Evolutionary conservation across 1,284 basidiomycete genomes (phyloP).

Genomic region (Ceratobasidium papillatum): DNA sequence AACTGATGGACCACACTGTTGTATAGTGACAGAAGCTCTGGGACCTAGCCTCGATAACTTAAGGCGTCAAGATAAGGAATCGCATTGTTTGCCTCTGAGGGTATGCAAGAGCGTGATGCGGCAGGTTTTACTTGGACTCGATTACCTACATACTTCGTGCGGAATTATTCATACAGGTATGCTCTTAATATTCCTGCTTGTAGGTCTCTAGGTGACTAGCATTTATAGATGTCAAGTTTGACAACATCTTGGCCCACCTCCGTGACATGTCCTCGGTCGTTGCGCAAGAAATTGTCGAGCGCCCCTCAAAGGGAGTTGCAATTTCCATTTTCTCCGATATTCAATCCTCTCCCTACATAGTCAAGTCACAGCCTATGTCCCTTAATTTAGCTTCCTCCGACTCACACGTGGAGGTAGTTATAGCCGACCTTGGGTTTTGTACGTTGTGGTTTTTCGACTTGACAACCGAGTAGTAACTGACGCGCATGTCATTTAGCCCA

Average conservation of each 20-base stretch:
- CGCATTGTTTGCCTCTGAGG: slow-evolving; percentile 83
- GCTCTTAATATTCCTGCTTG: neutral
- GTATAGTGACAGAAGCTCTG: neutral
- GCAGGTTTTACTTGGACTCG: slow-evolving; percentile 92
- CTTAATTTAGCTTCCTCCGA: neutral
- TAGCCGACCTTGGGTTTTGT: neutral
- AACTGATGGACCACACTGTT: neutral
- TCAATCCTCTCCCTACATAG: neutral
- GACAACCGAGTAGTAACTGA: too few relatives aligned
- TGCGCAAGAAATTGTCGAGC: neutral
- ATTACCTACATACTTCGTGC: slow-evolving; percentile 97
- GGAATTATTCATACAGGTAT: slow-evolving; percentile 88
- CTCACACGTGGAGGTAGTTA: neutral
- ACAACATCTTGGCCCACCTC: slow-evolving; percentile 86
- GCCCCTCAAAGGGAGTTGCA: neutral
- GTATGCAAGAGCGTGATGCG: slow-evolving; percentile 97
- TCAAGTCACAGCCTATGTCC: neutral
- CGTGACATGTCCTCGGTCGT: neutral
- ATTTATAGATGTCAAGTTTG: slow-evolving; percentile 81
- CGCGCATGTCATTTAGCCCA: too few relatives aligned
- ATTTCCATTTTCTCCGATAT: too few relatives aligned
- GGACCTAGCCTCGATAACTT: neutral
- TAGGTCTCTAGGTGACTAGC: neutral
- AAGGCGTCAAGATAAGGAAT: neutral
- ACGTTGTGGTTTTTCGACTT: too few relatives aligned